These are phyloP conservation scores for Verticillium isaacii DNA, from an alignment of 2,329 filamentous ascomycete genomes.

Conservation along the genomic window DNA sequence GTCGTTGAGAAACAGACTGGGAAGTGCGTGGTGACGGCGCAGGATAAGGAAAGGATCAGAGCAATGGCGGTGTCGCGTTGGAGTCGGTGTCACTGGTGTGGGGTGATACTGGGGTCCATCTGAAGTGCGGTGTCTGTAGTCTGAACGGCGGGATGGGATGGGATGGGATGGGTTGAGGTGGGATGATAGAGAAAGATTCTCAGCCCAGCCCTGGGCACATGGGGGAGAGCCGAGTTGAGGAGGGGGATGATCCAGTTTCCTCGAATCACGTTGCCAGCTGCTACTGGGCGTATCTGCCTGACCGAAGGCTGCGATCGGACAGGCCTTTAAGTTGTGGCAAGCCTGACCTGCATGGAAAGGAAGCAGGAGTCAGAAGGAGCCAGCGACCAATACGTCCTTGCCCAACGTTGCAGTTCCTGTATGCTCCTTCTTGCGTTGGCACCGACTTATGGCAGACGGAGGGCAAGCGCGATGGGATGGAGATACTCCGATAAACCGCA, in stretches of 20 bases:
- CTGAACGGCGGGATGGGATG: background rate
- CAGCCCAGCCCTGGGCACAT: background rate
- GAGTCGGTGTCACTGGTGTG: background rate
- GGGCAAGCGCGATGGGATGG: background rate
- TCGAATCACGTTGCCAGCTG: background rate
- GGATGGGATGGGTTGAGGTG: background rate
- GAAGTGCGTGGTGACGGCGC: background rate
- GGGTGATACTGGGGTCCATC: background rate
- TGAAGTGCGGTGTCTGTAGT: background rate
- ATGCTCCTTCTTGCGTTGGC: background rate
- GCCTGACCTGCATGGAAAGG: no score
- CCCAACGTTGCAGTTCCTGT: background rate
- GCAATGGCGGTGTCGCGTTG: background rate
- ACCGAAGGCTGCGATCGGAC: background rate
- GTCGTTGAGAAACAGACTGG: background rate
- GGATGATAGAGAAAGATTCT: background rate
- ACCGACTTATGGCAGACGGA: background rate
- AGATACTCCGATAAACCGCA: background rate
- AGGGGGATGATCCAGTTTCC: background rate
- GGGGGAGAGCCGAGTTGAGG: background rate
- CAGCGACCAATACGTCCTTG: no score
- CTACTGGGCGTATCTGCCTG: background rate
- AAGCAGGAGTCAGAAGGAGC: no score
- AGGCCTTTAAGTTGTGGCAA: background rate
- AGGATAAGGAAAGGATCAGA: background rate